These are phyloP conservation scores for Raphanus sativus DNA, from an alignment of 345 rosid species.

Conservation along the genomic window DNA sequence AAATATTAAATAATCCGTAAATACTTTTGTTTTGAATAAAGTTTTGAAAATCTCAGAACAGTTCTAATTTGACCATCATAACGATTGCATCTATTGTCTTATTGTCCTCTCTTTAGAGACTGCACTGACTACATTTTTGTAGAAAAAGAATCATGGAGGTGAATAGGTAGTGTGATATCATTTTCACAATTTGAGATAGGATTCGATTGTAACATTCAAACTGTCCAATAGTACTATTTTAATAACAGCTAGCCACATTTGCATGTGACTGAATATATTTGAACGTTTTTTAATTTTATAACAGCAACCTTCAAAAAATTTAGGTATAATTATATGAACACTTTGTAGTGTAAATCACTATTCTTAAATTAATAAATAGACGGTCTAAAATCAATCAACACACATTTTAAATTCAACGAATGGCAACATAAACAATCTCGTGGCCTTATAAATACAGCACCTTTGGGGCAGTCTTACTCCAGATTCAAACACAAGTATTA, in stretches of 20 bases:
- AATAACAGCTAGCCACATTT: not conserved
- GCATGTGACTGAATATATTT: not conserved
- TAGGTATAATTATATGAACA: not conserved
- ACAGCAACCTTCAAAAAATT: not conserved
- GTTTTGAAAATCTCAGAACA: not conserved
- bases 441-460: slow-evolving; percentile 28
- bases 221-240: not conserved
- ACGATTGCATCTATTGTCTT: not conserved
- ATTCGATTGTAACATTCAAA: not conserved
- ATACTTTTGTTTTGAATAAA: not conserved
- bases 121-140: not conserved
- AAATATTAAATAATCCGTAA: not conserved
- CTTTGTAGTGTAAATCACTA: slow-evolving; percentile 23
- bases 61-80: not conserved
- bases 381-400: slow-evolving; percentile 34
- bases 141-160: not conserved
- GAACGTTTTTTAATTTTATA: not conserved
- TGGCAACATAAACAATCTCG: slow-evolving; percentile 19
- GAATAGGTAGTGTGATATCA: not conserved
- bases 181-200: not conserved
- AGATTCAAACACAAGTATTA: slow-evolving; percentile 5
- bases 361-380: slow-evolving; percentile 23
- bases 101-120: not conserved
- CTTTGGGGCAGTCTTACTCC: slow-evolving; percentile 19
- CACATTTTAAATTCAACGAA: slow-evolving; percentile 14